Evolutionary conservation across 345 rosid species (phyloP).

Genomic region (Kandelia obovata): DNA sequence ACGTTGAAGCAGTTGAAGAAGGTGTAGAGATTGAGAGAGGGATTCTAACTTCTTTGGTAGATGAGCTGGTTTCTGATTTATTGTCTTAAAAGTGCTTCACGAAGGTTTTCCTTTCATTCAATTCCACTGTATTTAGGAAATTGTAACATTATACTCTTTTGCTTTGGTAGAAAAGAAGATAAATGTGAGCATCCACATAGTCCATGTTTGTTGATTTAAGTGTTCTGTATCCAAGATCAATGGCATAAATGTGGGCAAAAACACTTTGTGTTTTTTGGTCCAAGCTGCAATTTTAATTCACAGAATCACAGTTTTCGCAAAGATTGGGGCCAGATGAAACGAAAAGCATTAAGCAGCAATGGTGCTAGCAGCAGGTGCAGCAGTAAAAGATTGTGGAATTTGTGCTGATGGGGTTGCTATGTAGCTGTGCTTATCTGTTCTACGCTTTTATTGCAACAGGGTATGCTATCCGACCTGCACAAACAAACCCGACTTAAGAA

Average conservation of each 20-base stretch:
- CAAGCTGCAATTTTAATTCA: no score
- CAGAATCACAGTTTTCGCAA: no score
- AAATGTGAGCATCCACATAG: not conserved
- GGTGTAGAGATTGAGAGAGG: slow-evolving; percentile 57
- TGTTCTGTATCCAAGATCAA: not conserved
- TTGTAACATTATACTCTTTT: not conserved
- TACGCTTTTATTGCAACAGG: no score
- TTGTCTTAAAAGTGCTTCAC: not conserved
- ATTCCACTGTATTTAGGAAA: not conserved
- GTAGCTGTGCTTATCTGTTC: no score
- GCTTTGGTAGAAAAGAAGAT: slow-evolving; percentile 4
- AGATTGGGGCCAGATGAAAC: no score
- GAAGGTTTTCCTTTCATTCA: not conserved
- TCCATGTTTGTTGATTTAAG: not conserved
- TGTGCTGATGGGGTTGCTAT: no score
- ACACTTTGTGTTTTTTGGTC: not conserved
- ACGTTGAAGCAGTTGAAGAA: slow-evolving; percentile 57
- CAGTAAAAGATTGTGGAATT: no score
- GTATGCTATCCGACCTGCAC: no score
- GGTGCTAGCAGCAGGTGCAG: no score
- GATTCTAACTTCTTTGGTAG: slow-evolving; percentile 57
- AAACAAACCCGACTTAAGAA: no score
- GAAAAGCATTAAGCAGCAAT: no score
- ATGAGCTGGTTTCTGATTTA: slow-evolving; percentile 66
- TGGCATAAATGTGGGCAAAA: not conserved